phyloP scores from a whole-genome alignment of 192 early-diverging fungal genomes.

The Coemansia sp. region DNA sequence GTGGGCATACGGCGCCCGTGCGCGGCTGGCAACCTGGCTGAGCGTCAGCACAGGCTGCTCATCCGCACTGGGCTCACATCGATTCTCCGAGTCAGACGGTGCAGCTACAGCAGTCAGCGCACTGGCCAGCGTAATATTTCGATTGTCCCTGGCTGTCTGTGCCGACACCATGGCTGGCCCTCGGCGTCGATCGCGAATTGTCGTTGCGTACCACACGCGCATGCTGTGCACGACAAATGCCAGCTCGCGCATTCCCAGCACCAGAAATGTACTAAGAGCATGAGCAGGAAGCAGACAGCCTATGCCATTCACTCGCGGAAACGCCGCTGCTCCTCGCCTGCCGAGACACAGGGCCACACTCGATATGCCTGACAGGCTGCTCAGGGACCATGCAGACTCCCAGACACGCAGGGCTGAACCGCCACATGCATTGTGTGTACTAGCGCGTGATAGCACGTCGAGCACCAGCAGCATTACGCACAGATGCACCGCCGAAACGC shows the following conservation, averaged over 20 bases:
- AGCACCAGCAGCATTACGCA: slow-evolving; percentile 12
- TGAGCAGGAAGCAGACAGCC: slow-evolving; percentile 25
- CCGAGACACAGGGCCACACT: background rate
- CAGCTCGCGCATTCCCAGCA: slow-evolving; percentile 29
- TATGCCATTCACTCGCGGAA: slow-evolving; percentile 3
- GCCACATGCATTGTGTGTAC: no score
- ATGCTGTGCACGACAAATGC: slow-evolving; percentile 31
- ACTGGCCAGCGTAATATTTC: background rate
- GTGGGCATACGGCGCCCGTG: slow-evolving; percentile 24
- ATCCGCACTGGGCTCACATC: background rate
- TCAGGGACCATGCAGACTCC: background rate
- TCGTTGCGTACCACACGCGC: slow-evolving; percentile 43
- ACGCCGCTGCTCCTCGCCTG: background rate
- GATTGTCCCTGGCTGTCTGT: background rate
- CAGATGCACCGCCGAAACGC: background rate
- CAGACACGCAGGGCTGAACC: background rate
- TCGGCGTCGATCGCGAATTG: slow-evolving; percentile 38
- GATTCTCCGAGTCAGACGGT: background rate
- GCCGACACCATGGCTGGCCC: slow-evolving; percentile 22
- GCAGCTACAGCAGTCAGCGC: background rate
- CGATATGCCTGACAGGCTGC: background rate
- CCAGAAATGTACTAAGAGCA: slow-evolving; percentile 16
- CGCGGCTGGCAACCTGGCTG: slow-evolving; percentile 3
- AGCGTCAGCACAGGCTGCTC: slow-evolving; percentile 5
- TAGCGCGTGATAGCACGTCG: background rate